A percentile compares a stretch with the other conserved stretches of the same genome.
Conservation (phyloP, 768 basidiomycete species). For the Chiua virens region DNA sequence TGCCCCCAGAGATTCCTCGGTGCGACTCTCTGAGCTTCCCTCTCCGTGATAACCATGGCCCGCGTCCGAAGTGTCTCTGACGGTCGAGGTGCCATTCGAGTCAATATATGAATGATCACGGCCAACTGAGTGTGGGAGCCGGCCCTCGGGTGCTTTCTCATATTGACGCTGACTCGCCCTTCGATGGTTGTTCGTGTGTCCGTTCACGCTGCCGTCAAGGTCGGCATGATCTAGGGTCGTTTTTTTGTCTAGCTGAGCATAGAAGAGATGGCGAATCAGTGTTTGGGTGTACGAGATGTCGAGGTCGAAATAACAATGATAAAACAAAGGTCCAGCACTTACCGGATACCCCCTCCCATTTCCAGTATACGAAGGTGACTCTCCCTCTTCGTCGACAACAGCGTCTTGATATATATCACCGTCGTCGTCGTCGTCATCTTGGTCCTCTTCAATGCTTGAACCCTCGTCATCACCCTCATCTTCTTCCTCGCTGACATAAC, state of each 20-base stretch:
- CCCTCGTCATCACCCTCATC: slow-evolving; percentile 58
- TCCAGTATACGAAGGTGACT: slow-evolving; percentile 56
- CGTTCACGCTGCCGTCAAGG: background rate
- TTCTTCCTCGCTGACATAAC: slow-evolving; percentile 84
- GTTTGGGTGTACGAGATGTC: background rate
- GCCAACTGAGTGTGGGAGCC: slow-evolving; percentile 32
- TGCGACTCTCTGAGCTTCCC: background rate
- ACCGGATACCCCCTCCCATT: slow-evolving; percentile 53
- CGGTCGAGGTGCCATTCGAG: slow-evolving; percentile 12
- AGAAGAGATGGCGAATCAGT: slow-evolving; percentile 9
- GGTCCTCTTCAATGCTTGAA: slow-evolving; percentile 45
- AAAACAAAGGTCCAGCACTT: slow-evolving; percentile 26
- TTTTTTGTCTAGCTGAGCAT: slow-evolving; percentile 48
- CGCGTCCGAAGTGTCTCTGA: slow-evolving; percentile 2
- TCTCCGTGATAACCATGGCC: slow-evolving; percentile 14
- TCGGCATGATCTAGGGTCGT: slow-evolving; percentile 14
- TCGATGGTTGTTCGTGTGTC: slow-evolving; percentile 28
- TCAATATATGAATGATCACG: background rate
- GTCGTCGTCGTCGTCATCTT: slow-evolving; percentile 52
- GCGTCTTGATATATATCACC: slow-evolving; percentile 45
- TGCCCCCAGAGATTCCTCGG: slow-evolving; percentile 12
- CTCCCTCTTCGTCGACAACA: slow-evolving; percentile 40
- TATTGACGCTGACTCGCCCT: slow-evolving; percentile 59
- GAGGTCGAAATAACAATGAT: background rate
- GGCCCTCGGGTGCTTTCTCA: slow-evolving; percentile 73